Evolutionary conservation across 345 rosid genomes (phyloP).

Genomic region (Odontarrhena argentea): DNA sequence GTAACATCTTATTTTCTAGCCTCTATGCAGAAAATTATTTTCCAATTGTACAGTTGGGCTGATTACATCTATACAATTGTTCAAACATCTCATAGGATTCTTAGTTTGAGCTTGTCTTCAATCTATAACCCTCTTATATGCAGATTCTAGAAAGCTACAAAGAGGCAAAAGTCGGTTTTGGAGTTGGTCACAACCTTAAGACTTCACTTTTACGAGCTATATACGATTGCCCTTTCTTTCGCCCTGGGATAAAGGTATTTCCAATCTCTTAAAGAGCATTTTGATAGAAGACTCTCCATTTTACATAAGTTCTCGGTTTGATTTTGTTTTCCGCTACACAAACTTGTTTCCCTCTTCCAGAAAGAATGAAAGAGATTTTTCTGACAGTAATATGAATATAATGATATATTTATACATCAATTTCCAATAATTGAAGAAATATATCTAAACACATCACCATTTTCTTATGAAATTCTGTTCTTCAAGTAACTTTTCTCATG

Average conservation of each 20-base stretch:
- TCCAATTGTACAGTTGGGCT: neutral
- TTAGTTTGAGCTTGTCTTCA: constrained; percentile 16
- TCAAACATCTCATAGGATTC: constrained; percentile 6
- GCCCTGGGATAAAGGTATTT: constrained; percentile 67
- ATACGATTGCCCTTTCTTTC: constrained; percentile 83
- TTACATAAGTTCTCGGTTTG: constrained; percentile 1
- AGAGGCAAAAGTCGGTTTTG: constrained; percentile 92
- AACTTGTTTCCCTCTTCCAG: constrained; percentile 9
- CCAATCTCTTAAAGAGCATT: constrained; percentile 15
- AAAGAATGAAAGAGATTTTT: constrained; percentile 11
- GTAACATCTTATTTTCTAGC: constrained; percentile 2
- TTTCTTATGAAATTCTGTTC: constrained; percentile 3
- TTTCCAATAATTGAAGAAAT: neutral
- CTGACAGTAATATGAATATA: neutral
- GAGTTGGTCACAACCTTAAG: constrained; percentile 67
- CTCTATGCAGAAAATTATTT: neutral
- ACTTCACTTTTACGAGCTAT: constrained; percentile 67
- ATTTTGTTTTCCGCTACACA: neutral
- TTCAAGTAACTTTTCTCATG: constrained; percentile 2
- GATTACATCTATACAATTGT: neutral
- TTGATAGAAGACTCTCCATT: neutral
- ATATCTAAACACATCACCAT: constrained; percentile 2
- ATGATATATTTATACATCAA: no score
- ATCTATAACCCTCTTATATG: constrained; percentile 23
- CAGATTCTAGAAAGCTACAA: constrained; percentile 69